These are phyloP conservation scores for Jackrogersella multiformis DNA, from an alignment of 495 filamentous ascomycete species.

Conservation along the genomic window DNA sequence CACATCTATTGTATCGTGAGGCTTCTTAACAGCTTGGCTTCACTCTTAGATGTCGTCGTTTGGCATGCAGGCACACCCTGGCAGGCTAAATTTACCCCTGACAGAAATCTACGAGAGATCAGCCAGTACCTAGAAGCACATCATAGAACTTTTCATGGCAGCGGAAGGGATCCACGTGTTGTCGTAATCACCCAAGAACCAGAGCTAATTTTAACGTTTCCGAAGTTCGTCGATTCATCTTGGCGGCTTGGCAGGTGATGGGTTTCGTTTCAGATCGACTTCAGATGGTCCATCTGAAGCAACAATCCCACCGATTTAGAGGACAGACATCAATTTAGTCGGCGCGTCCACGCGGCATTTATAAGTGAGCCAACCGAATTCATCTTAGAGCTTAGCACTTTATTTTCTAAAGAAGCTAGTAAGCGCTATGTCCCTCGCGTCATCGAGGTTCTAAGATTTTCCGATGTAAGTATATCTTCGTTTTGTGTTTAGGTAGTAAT, in stretches of 20 bases:
- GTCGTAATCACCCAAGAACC: constrained; percentile 26
- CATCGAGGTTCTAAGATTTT: neutral
- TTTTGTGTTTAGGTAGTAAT: neutral
- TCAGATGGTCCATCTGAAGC: constrained; percentile 35
- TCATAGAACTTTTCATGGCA: constrained; percentile 22
- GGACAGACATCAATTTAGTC: neutral
- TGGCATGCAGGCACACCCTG: neutral
- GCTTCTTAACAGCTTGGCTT: constrained; percentile 30
- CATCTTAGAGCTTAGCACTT: neutral
- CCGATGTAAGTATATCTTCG: neutral
- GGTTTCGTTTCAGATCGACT: constrained; percentile 33
- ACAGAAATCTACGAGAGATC: constrained; percentile 30
- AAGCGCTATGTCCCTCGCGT: too few relatives aligned
- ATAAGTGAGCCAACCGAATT: neutral
- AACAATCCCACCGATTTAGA: neutral
- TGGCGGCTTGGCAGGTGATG: constrained; percentile 31
- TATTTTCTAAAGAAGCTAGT: neutral
- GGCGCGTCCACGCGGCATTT: constrained; percentile 3
- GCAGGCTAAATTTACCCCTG: neutral
- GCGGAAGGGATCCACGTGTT: constrained; percentile 23
- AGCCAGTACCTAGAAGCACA: constrained; percentile 32
- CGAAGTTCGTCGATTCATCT: constrained; percentile 18
- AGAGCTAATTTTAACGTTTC: constrained; percentile 3
- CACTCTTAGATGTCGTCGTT: too few relatives aligned
- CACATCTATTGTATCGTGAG: constrained; percentile 26